phyloP scores from a whole-genome alignment of 2,329 filamentous ascomycete species.

The Paraphaeosphaeria minitans region DNA sequence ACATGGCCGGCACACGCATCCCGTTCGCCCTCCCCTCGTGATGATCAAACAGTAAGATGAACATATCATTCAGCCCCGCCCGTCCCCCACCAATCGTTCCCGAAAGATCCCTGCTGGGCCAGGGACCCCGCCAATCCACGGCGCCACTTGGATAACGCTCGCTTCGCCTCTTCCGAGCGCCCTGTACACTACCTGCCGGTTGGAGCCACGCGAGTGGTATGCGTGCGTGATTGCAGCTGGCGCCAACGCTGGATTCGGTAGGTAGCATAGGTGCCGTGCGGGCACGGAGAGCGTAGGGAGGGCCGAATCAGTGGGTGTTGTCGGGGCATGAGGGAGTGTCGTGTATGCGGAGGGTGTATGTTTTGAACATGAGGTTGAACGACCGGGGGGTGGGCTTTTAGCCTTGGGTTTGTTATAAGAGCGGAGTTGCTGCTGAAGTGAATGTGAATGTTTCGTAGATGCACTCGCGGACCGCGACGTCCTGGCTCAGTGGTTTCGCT shows the following conservation, averaged over 20 bases:
- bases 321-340: not conserved
- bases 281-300: not conserved
- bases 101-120: not conserved
- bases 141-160: slow-evolving; percentile 2
- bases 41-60: slow-evolving; percentile 6
- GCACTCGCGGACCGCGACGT: not conserved
- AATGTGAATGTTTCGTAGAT: slow-evolving; percentile 1
- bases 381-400: slow-evolving; percentile 1
- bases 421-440: not conserved
- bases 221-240: slow-evolving; percentile 9
- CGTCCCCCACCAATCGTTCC: not conserved
- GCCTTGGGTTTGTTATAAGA: slow-evolving; percentile 2
- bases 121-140: slow-evolving; percentile 8
- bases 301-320: slow-evolving; percentile 3
- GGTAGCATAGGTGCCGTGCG: not conserved
- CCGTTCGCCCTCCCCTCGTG: not conserved
- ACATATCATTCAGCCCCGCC: slow-evolving; percentile 2
- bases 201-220: slow-evolving; percentile 6
- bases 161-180: slow-evolving; percentile 4
- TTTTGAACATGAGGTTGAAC: not conserved
- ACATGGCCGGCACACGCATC: not conserved
- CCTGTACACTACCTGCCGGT: not conserved
- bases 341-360: not conserved
- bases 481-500: slow-evolving; percentile 1
- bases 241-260: slow-evolving; percentile 4